Conservation (phyloP, 2,329 filamentous ascomycete species). For the Monosporascus sp. region DNA sequence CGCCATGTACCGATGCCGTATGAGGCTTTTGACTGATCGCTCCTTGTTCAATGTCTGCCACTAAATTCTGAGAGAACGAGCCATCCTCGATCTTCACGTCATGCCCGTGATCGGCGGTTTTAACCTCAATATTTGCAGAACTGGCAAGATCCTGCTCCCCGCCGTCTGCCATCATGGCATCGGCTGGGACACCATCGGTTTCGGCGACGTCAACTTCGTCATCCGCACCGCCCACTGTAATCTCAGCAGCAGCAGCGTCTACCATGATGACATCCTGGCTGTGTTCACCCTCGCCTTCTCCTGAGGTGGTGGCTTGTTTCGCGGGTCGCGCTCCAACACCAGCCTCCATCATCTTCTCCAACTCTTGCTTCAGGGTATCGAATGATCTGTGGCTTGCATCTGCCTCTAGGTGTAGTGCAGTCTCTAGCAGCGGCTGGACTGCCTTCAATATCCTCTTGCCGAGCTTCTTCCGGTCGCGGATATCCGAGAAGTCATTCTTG, state of each 20-base stretch:
- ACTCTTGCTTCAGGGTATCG: conserved; percentile 64
- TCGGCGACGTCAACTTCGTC: conserved; percentile 20
- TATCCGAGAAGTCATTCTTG: conserved; percentile 57
- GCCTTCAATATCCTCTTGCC: conserved; percentile 85
- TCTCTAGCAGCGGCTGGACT: conserved; percentile 71
- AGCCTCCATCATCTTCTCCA: conserved; percentile 68
- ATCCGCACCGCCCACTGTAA: conserved; percentile 35
- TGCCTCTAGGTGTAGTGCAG: conserved; percentile 73
- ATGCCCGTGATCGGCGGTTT: conserved; percentile 33
- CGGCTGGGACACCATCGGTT: conserved; percentile 31
- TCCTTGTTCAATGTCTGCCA: conserved; percentile 23
- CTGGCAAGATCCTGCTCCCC: conserved; percentile 30
- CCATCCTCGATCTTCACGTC: conserved; percentile 22
- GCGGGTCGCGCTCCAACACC: conserved; percentile 53
- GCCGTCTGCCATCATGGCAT: conserved; percentile 32
- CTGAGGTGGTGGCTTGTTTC: conserved; percentile 27
- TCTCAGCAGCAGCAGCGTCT: conserved; percentile 42
- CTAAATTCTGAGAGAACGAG: conserved; percentile 24
- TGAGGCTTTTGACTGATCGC: conserved; percentile 21
- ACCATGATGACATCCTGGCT: conserved; percentile 47
- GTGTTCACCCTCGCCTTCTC: conserved; percentile 34
- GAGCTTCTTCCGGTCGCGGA: conserved; percentile 76
- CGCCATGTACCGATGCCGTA: conserved; percentile 21
- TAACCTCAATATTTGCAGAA: conserved; percentile 42
- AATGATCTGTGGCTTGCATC: conserved; percentile 67